phyloP scores from a whole-genome alignment of 2,329 filamentous ascomycete genomes.

The Fulvia fulva region DNA sequence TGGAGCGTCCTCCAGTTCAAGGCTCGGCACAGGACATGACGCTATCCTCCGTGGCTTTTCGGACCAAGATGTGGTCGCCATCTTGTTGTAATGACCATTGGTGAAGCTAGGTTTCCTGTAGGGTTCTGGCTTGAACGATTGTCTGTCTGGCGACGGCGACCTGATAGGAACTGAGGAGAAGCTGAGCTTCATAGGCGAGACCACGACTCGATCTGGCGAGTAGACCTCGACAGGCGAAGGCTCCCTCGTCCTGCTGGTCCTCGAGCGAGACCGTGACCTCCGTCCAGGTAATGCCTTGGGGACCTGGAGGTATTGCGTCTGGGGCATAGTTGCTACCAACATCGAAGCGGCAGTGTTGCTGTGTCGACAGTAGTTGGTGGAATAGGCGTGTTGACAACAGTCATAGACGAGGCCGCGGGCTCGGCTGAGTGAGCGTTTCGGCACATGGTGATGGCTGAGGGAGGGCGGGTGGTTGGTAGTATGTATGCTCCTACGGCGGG shows the following conservation, averaged over 20 bases:
- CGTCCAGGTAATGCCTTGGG: constrained; percentile 33
- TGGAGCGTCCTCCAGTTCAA: constrained; percentile 12
- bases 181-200: constrained; percentile 25
- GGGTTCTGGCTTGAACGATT: constrained; percentile 19
- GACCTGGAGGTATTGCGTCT: constrained; percentile 35
- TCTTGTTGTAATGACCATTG: constrained; percentile 12
- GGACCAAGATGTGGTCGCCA: constrained; percentile 9
- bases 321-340: constrained; percentile 18
- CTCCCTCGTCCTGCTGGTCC: constrained; percentile 25
- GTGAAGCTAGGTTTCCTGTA: constrained; percentile 9
- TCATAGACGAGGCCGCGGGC: neutral
- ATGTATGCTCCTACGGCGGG: constrained; percentile 5
- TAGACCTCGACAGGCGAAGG: constrained; percentile 19
- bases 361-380: neutral
- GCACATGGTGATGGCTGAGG: constrained; percentile 1
- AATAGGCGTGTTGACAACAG: neutral
- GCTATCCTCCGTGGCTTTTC: constrained; percentile 1
- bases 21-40: constrained; percentile 10
- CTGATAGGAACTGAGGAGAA: constrained; percentile 11
- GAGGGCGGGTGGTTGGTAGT: constrained; percentile 7
- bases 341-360: constrained; percentile 8
- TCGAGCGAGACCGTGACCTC: constrained; percentile 32
- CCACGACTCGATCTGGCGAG: constrained; percentile 23
- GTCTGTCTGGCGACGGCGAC: constrained; percentile 14
- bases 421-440: neutral